These are phyloP conservation scores for Neonectria coccinea DNA, from an alignment of 2,329 filamentous ascomycete genomes.

Conservation along the genomic window DNA sequence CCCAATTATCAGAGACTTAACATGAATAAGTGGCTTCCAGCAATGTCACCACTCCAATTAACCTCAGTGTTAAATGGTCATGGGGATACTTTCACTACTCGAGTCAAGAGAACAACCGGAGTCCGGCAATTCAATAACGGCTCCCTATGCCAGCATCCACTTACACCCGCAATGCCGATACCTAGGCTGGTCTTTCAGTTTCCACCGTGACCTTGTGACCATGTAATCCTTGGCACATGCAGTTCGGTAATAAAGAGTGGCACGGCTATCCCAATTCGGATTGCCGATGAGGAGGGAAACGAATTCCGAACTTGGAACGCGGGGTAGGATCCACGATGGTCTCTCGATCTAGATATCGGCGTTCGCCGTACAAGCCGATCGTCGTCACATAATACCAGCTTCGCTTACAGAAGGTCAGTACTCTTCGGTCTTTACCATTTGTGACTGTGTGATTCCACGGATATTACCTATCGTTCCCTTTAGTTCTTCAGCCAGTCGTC, in stretches of 20 bases:
- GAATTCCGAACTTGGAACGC: neutral
- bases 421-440: neutral
- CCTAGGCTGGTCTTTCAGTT: neutral
- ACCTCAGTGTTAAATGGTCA: neutral
- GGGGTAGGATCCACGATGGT: neutral
- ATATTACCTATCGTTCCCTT: neutral
- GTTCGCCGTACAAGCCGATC: neutral
- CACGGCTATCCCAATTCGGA: neutral
- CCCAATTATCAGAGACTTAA: neutral
- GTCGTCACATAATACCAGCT: neutral
- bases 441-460: too few relatives aligned
- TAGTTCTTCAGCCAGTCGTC: neutral
- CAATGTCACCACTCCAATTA: neutral
- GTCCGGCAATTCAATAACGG: neutral
- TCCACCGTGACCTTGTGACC: neutral
- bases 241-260: neutral
- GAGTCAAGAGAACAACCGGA: neutral
- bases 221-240: neutral
- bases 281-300: neutral
- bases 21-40: neutral
- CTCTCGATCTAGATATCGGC: neutral
- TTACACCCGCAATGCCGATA: neutral
- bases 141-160: neutral
- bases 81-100: neutral
- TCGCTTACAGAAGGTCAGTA: neutral